Evolutionary conservation across 495 filamentous ascomycete species (phyloP).

Genomic region (Daldinia bambusicola): DNA sequence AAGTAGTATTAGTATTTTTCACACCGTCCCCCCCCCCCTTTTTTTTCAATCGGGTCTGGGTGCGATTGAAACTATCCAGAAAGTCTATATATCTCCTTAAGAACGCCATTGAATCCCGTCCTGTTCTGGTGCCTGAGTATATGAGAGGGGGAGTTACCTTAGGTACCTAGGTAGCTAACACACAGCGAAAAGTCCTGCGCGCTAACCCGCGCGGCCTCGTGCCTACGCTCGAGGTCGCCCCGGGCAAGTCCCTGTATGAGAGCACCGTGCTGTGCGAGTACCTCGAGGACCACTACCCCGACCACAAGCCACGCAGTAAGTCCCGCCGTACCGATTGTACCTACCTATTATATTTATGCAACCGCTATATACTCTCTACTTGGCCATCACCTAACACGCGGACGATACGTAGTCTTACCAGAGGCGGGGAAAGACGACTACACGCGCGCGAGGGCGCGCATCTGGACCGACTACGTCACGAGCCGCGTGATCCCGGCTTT

Average conservation of each 20-base stretch:
- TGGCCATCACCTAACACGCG: too few species aligned
- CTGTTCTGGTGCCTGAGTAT: neutral
- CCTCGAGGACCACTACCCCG: conserved; percentile 68
- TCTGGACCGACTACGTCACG: conserved; percentile 73
- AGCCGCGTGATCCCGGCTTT: conserved; percentile 66
- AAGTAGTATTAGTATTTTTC: neutral
- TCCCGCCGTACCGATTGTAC: neutral
- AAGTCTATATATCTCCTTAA: neutral
- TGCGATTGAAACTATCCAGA: neutral
- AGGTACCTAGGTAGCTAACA: neutral
- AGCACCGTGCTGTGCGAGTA: conserved; percentile 70
- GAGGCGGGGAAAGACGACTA: conserved; percentile 56
- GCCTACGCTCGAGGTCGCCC: conserved; percentile 63
- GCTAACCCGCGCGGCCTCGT: conserved; percentile 71
- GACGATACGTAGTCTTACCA: conserved; percentile 53
- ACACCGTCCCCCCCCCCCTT: neutral
- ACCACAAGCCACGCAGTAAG: conserved; percentile 48
- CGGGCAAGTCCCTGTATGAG: conserved; percentile 67
- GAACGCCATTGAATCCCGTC: neutral
- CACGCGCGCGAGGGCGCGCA: conserved; percentile 60
- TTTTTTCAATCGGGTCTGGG: neutral
- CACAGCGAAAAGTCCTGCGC: conserved; percentile 48
- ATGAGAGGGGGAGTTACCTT: neutral
- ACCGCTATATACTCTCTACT: too few species aligned
- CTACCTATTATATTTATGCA: neutral